A percentile compares a stretch with the other conserved stretches of the same genome.
phyloP scores from a whole-genome alignment of 2,329 filamentous ascomycete genomes.

The Sphaerulina musiva region DNA sequence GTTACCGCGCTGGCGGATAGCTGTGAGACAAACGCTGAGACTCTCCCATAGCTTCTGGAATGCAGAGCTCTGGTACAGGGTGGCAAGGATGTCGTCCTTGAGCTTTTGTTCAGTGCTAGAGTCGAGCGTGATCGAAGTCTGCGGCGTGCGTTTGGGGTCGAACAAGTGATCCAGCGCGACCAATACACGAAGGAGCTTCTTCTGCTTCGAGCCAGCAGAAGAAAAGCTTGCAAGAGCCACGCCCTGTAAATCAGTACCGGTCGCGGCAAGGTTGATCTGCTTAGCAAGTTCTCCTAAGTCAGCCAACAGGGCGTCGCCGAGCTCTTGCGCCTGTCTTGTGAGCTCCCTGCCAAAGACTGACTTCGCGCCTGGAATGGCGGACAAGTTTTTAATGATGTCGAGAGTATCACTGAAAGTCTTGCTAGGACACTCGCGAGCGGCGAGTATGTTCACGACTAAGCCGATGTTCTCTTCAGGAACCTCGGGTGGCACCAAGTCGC shows the following conservation, averaged over 20 bases:
- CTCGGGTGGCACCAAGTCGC: slow-evolving; percentile 67
- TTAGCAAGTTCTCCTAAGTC: slow-evolving; percentile 80
- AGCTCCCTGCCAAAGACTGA: slow-evolving; percentile 88
- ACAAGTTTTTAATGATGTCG: slow-evolving; percentile 97
- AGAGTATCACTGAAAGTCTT: slow-evolving; percentile 98
- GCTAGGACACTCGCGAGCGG: slow-evolving; percentile 89
- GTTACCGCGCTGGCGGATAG: slow-evolving; percentile 84
- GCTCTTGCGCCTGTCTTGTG: slow-evolving; percentile 72
- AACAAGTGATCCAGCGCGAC: slow-evolving; percentile 95
- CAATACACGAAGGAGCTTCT: slow-evolving; percentile 84
- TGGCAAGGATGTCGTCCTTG: slow-evolving; percentile 78
- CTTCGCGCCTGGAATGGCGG: slow-evolving; percentile 83
- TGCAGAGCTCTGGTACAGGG: slow-evolving; percentile 82
- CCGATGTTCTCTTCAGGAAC: slow-evolving; percentile 85
- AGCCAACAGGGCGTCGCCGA: slow-evolving; percentile 76
- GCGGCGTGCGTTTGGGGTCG: slow-evolving; percentile 59
- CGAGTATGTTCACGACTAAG: slow-evolving; percentile 92
- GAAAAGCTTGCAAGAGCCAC: slow-evolving; percentile 93
- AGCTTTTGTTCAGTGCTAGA: slow-evolving; percentile 49
- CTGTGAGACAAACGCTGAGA: slow-evolving; percentile 77
- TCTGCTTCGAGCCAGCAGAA: slow-evolving; percentile 89
- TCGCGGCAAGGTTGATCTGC: slow-evolving; percentile 78
- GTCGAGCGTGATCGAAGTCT: slow-evolving; percentile 8
- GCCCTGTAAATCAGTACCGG: slow-evolving; percentile 90
- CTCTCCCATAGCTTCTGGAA: slow-evolving; percentile 90